Percentiles rank a stretch among this genome's conserved stretches.
Conservation (phyloP, 169 alveolate species). For the Eimeria tenella region DNA sequence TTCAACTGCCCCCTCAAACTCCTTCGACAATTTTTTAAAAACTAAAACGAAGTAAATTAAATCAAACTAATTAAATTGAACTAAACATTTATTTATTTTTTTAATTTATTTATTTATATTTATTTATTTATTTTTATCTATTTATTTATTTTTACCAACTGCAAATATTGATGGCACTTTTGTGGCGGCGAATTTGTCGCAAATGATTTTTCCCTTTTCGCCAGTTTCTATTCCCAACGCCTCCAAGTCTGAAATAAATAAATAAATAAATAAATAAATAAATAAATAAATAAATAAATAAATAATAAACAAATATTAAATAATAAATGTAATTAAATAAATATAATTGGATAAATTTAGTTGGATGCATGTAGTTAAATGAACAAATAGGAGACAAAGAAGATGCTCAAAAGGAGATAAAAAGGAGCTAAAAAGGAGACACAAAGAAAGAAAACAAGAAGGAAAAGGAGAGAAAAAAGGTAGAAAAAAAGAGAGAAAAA, state of each 20-base stretch:
- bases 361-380: no score
- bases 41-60: no score
- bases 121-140: no score
- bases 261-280: not conserved
- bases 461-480: not conserved
- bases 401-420: not conserved
- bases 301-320: not conserved
- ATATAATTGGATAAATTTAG: no score
- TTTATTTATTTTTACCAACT: not conserved
- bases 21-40: no score
- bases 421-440: not conserved
- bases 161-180: not conserved
- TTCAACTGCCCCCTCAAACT: no score
- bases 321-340: not conserved
- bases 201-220: not conserved
- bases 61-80: no score
- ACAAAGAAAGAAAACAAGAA: not conserved
- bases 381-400: not conserved
- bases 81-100: no score
- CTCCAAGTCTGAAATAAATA: conserved; percentile 22
- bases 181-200: not conserved
- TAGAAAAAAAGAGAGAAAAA: not conserved
- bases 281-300: not conserved
- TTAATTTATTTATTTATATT: no score
- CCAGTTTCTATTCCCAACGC: not conserved